These are phyloP conservation scores for Acidomyces sp. DNA, from an alignment of 495 filamentous ascomycete genomes.

Conservation along the genomic window DNA sequence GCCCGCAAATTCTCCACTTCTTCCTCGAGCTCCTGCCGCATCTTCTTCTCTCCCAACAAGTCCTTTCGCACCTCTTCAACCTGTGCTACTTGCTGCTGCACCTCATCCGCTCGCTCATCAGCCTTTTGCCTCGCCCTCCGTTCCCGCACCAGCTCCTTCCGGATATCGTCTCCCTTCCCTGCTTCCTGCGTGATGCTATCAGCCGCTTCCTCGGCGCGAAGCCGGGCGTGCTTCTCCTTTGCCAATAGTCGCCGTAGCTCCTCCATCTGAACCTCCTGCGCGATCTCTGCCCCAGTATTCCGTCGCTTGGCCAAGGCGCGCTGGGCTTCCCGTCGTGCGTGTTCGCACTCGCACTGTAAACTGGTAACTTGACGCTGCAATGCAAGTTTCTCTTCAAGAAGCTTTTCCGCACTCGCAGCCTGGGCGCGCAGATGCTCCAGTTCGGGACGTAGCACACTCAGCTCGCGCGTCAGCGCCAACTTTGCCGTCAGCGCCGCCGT, in stretches of 20 bases:
- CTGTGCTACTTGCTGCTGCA: constrained; percentile 19
- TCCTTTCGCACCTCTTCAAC: constrained; percentile 40
- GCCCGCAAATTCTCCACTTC: constrained; percentile 32
- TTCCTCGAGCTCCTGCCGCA: constrained; percentile 29
- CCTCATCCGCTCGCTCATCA: constrained; percentile 16
- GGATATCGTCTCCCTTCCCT: constrained; percentile 34
- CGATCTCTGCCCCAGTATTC: constrained; percentile 19
- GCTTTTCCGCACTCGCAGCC: constrained; percentile 46
- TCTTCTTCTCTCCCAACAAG: constrained; percentile 38
- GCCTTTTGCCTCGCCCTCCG: constrained; percentile 27
- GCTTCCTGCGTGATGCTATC: constrained; percentile 24
- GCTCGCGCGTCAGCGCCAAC: constrained; percentile 54
- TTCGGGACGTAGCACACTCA: constrained; percentile 59
- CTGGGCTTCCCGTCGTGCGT: constrained; percentile 56
- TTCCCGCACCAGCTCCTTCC: constrained; percentile 41
- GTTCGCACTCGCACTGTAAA: constrained; percentile 65
- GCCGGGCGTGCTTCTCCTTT: constrained; percentile 34
- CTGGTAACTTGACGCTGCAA: constrained; percentile 61
- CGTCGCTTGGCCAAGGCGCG: constrained; percentile 39
- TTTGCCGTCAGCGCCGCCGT: constrained; percentile 66
- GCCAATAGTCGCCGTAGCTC: constrained; percentile 38
- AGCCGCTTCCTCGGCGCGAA: constrained; percentile 19
- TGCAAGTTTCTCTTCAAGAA: constrained; percentile 60
- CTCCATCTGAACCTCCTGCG: constrained; percentile 32
- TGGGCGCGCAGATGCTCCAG: constrained; percentile 65